Base-by-base conservation (phyloP, 768 basidiomycete species). In the Boletus subparvulus region DNA sequence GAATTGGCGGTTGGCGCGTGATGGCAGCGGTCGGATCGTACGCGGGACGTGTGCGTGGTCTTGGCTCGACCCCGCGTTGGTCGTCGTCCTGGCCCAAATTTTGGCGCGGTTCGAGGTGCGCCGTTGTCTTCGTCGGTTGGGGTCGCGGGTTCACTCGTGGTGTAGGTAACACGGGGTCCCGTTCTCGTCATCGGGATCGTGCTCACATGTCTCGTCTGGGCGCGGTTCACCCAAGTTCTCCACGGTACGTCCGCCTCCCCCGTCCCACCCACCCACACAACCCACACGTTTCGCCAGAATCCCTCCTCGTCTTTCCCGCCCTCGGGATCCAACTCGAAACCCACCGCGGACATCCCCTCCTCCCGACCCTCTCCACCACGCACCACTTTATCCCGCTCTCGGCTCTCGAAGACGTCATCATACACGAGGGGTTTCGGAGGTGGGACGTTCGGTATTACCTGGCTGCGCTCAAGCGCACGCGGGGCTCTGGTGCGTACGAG, bases 281-380 rank as follows among this genome's bases (percentile, higher is more conserved):
- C 16, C 17, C 26, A 28, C 21, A 21, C 21, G 21, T 21, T 28
- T 28, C 3, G 26, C 26, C 52, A 92, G 90, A 92, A 73, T 90
- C 88, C 19, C 73, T 92, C 5, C 69, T 90, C 42, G 75, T 87
- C 37, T 68, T 91, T 44, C 85, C 86, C 9, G 74, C 77, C 1
- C 82, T 87, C 51, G 90, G 90, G 13, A 74, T 93, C 41, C 91
- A 92, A 64, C 70, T 92, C 3, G 89, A 92, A 68, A 86, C 83
- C 0, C 83, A 83, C 69, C 75, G 80, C 52, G 90, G 88, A 1
- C 66, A 85, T 33, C 79, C 79, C 11, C 67, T 69, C 14, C 19
- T 71, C 4, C 56, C 63, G 1, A 65, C 73, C 16, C 55, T 75
- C 16, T 68, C 58, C 45, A 67, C 58, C 8, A 67, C 73, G 0